Percentiles rank a stretch among this genome's conserved stretches.
phyloP scores from a whole-genome alignment of 202 grass and related monocot species.

The Eragrostis tef region DNA sequence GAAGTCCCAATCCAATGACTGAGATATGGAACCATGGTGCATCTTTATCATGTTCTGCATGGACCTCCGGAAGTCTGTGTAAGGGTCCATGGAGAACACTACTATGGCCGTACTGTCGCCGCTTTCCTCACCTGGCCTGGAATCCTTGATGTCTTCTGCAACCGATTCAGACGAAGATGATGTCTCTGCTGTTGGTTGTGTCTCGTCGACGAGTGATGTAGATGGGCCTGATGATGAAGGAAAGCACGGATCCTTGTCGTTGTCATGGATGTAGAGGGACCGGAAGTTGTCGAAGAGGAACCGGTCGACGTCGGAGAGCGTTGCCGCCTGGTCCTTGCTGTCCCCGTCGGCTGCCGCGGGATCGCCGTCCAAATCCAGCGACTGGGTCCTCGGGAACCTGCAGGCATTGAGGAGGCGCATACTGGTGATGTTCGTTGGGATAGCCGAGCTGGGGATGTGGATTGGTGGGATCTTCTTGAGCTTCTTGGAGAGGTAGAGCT shows the following conservation, averaged over 20 bases:
- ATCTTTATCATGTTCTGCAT: slow-evolving; percentile 64
- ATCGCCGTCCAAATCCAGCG: slow-evolving; percentile 38
- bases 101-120: slow-evolving; percentile 42
- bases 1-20: slow-evolving; percentile 84
- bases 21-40: slow-evolving; percentile 41
- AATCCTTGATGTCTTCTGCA: neutral
- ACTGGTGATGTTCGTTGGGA: slow-evolving; percentile 34
- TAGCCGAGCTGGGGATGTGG: slow-evolving; percentile 39
- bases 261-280: slow-evolving; percentile 53
- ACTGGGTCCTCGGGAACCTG: slow-evolving; percentile 61
- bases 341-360: neutral
- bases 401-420: slow-evolving; percentile 55
- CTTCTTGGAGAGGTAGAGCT: slow-evolving; percentile 60
- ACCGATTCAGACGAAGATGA: neutral
- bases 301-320: slow-evolving; percentile 64
- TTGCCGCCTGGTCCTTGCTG: slow-evolving; percentile 41
- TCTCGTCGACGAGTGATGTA: slow-evolving; percentile 4
- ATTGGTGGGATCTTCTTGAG: slow-evolving; percentile 71
- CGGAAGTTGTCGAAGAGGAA: slow-evolving; percentile 72
- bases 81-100: slow-evolving; percentile 69
- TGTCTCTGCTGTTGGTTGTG: neutral
- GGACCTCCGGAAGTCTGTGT: slow-evolving; percentile 65
- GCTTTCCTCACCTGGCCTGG: neutral
- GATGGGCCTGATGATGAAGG: slow-evolving; percentile 21
- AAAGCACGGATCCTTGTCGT: neutral